phyloP scores from a whole-genome alignment of 768 basidiomycete species.

The Russula brevipes region DNA sequence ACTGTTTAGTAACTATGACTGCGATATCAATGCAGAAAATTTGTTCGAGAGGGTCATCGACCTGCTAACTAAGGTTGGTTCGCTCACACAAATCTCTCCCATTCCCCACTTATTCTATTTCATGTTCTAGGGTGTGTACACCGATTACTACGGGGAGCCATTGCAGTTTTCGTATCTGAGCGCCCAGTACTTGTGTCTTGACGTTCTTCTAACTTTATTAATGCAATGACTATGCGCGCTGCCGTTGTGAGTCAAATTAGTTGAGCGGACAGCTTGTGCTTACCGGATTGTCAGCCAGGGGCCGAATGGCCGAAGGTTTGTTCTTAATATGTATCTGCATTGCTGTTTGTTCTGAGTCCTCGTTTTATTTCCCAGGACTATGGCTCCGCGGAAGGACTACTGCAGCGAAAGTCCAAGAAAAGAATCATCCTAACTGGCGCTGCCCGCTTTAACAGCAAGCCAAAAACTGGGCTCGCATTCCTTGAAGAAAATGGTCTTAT shows the following conservation, averaged over 20 bases:
- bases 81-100: not conserved
- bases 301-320: slow-evolving; percentile 63
- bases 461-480: slow-evolving; percentile 84
- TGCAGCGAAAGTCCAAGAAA: slow-evolving; percentile 76
- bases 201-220: slow-evolving; percentile 83
- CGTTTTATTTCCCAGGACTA: slow-evolving; percentile 41
- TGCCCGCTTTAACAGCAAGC: slow-evolving; percentile 85
- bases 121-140: slow-evolving; percentile 66
- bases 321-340: slow-evolving; percentile 10
- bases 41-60: slow-evolving; percentile 85
- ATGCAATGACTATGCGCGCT: slow-evolving; percentile 74
- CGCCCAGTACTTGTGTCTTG: slow-evolving; percentile 82
- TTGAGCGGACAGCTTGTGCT: slow-evolving; percentile 1
- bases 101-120: slow-evolving; percentile 5
- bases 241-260: slow-evolving; percentile 39
- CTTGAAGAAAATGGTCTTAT: slow-evolving; percentile 92
- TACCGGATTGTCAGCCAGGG: slow-evolving; percentile 27
- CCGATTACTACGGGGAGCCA: slow-evolving; percentile 52
- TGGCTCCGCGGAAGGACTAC: slow-evolving; percentile 51
- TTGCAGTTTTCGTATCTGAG: slow-evolving; percentile 65
- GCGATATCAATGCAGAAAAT: slow-evolving; percentile 95
- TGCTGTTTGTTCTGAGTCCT: not conserved
- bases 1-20: slow-evolving; percentile 94
- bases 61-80: slow-evolving; percentile 64
- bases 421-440: slow-evolving; percentile 80